Base-by-base conservation (phyloP, 2,329 filamentous ascomycete genomes). In the Boeremia lycopersici region DNA sequence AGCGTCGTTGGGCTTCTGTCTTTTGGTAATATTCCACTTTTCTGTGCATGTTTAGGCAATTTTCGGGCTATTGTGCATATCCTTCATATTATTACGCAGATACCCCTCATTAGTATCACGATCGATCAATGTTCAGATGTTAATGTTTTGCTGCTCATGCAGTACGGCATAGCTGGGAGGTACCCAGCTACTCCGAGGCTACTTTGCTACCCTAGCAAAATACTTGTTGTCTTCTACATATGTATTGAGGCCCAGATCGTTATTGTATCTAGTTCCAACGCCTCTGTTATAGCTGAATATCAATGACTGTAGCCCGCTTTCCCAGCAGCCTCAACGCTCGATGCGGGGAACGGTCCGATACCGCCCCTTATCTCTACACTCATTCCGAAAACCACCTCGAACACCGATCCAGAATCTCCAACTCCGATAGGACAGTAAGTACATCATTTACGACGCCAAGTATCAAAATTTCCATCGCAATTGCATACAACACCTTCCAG, bases 21-120 rank as follows among this genome's bases (percentile, higher is more conserved):
- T 30, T 29, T 17, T 35, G 25, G 34, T 10, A 39, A 17, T 23
- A 11, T 42, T 13, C 36, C 42, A 31, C 50, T 7, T 19, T 36
- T 5, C 31, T 50, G 47, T 48, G 39, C 33, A 41, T 53, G 34
- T 19, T 48, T 34, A 15, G 29, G 33, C 47, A 29, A 48, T 44
- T 48, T 28, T 35, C 9, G 34, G 35, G 40, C 40, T 53, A 26
- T 47, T 25, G 19, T 23, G 13, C 31, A 52, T n/a, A 40, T 38
- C n/a, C 40, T 28, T 40, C 23, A 38, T 13, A 30, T 51, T 48
- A 19, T 48, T 48, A 52, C 19, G 19, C 48, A 49, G 51, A 59
- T 59, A 59, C 56, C 56, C 55, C 52, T 44, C 41, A 48, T 28
- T 48, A 45, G 19, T 42, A 45, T 34, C 29, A 29, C 17, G n/a